Conservation (phyloP, 768 basidiomycete genomes). For the Serendipita sp. region DNA sequence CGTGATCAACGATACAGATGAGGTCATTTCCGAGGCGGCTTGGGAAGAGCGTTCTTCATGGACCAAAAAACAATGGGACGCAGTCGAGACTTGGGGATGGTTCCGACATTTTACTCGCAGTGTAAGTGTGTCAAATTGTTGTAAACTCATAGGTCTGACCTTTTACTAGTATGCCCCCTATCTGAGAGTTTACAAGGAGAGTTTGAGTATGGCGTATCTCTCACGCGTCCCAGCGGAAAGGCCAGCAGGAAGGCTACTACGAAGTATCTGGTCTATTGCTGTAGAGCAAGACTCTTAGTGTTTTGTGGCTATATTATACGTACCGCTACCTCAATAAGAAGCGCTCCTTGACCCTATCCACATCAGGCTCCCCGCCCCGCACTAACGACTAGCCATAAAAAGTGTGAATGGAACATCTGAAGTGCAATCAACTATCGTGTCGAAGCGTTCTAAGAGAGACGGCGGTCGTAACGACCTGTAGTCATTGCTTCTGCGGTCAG, state of each 20-base stretch:
- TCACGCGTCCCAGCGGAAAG: conserved; percentile 15
- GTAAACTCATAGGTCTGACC: neutral
- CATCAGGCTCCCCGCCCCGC: neutral
- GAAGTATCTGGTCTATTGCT: conserved; percentile 6
- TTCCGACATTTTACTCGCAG: conserved; percentile 74
- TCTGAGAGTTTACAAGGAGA: conserved; percentile 55
- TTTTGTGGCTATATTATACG: neutral
- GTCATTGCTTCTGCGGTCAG: conserved; percentile 2
- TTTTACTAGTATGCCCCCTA: conserved; percentile 57
- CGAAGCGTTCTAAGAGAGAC: neutral
- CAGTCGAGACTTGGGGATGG: conserved; percentile 87
- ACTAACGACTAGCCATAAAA: neutral
- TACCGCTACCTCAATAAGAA: neutral
- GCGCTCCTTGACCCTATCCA: neutral
- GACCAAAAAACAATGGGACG: conserved; percentile 61
- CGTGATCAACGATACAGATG: conserved; percentile 38
- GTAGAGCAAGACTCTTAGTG: conserved; percentile 5
- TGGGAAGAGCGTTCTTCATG: conserved; percentile 61
- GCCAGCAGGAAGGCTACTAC: neutral
- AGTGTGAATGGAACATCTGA: conserved; percentile 1
- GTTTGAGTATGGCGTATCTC: conserved; percentile 54
- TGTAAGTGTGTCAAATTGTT: conserved; percentile 29
- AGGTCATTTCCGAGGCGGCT: conserved; percentile 45
- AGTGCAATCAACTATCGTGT: conserved; percentile 3
- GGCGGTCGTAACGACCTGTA: conserved; percentile 3